Evolutionary conservation across 2,329 filamentous ascomycete species (phyloP).

Genomic region (Pseudogymnoascus sp.): DNA sequence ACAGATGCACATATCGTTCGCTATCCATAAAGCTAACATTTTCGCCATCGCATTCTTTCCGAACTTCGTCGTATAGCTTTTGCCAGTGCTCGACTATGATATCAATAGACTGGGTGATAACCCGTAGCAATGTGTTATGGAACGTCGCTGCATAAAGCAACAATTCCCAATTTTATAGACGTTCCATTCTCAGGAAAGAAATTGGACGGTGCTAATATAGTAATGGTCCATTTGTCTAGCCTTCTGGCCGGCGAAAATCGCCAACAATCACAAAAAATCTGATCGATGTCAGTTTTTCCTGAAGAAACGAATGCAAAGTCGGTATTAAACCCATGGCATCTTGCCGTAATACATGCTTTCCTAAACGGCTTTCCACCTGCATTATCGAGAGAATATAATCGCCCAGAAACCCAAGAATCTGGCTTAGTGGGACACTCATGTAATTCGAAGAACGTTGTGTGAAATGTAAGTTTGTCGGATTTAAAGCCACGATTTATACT

Average conservation of each 20-base stretch:
- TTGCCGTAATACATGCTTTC: background rate
- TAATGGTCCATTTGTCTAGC: background rate
- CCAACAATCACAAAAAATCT: background rate
- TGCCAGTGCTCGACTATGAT: background rate
- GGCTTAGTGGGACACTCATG: conserved; percentile 29
- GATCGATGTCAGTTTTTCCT: background rate
- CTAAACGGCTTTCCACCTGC: background rate
- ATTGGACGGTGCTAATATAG: background rate
- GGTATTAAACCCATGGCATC: background rate
- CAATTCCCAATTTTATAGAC: background rate
- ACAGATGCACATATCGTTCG: conserved; percentile 7
- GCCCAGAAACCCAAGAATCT: conserved; percentile 44
- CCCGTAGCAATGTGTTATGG: background rate
- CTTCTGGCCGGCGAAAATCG: no score
- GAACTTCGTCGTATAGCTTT: background rate
- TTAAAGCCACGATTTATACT: background rate
- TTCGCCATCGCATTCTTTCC: background rate
- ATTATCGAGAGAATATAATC: conserved; percentile 28
- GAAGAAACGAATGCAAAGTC: background rate
- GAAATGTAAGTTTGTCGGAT: background rate
- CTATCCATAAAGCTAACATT: background rate
- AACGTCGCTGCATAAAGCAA: background rate
- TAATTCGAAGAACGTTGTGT: background rate
- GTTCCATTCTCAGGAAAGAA: background rate
- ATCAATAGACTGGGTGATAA: background rate